phyloP scores from a whole-genome alignment of 73 alveolate species.

The Paramecium tetraurelia region DNA sequence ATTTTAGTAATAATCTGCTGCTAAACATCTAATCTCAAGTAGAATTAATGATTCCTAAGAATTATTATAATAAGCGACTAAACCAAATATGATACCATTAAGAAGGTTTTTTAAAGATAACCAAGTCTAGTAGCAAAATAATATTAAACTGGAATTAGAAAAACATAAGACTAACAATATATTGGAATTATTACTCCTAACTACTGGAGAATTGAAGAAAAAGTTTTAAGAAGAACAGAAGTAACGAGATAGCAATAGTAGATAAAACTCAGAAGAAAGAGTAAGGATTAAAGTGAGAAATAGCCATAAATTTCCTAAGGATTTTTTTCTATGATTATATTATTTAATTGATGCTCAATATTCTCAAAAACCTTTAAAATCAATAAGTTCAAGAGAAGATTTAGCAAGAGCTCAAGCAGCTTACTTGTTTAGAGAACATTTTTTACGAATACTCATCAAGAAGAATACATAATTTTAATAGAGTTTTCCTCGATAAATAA shows the following conservation, averaged over 20 bases:
- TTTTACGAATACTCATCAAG: not conserved
- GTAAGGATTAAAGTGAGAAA: not conserved
- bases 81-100: not conserved
- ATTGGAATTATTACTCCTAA: constrained; percentile 17
- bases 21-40: not conserved
- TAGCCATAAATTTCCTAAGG: constrained; percentile 12
- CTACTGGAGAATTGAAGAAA: constrained; percentile 33
- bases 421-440: not conserved
- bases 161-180: not conserved
- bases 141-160: not conserved
- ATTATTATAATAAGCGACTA: not conserved
- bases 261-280: not conserved
- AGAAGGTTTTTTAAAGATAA: not conserved
- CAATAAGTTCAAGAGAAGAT: not conserved
- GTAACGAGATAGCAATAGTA: not conserved
- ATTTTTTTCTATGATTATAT: constrained; percentile 33
- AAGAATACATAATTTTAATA: not conserved
- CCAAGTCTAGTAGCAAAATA: not conserved
- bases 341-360: not conserved
- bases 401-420: not conserved
- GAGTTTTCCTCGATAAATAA: not conserved
- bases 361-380: not conserved
- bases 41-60: not conserved
- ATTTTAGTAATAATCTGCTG: not conserved
- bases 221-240: not conserved